Evolutionary conservation across 306 rosid genomes (phyloP).

Genomic region (Pachyrhizus erosus): DNA sequence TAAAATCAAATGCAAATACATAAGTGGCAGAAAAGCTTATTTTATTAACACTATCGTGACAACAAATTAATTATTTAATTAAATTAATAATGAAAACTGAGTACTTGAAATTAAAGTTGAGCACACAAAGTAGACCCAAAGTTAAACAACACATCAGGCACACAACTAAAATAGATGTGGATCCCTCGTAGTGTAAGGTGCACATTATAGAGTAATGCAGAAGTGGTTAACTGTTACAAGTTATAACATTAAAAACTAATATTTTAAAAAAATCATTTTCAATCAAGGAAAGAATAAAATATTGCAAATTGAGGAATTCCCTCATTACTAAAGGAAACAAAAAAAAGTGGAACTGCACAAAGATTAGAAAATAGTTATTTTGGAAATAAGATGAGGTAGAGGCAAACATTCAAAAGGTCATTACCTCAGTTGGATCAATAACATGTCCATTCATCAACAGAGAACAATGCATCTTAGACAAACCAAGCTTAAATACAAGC

Average conservation of each 20-base stretch:
- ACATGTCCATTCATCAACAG: slow-evolving; percentile 95
- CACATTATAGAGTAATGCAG: background rate
- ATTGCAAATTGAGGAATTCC: background rate
- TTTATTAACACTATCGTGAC: background rate
- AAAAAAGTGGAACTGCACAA: background rate
- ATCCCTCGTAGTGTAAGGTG: slow-evolving; percentile 2
- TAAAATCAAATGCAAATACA: slow-evolving; percentile 44
- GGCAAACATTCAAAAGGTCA: slow-evolving; percentile 29
- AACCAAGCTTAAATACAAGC: slow-evolving; percentile 81
- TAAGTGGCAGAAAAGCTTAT: slow-evolving; percentile 32
- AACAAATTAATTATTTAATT: background rate
- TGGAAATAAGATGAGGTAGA: slow-evolving; percentile 29
- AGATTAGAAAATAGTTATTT: background rate
- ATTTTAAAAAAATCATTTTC: background rate
- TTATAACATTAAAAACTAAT: background rate
- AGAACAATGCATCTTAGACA: slow-evolving; percentile 70
- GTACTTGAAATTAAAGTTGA: slow-evolving; percentile 25
- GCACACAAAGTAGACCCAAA: background rate
- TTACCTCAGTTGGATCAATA: slow-evolving; percentile 83
- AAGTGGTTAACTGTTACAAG: slow-evolving; percentile 1
- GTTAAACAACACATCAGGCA: slow-evolving; percentile 25
- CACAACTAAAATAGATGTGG: background rate
- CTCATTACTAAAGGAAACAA: background rate
- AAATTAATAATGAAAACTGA: background rate
- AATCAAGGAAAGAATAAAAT: background rate